phyloP scores from a whole-genome alignment of 208 protist genomes.

The Zelonia costaricensis region DNA sequence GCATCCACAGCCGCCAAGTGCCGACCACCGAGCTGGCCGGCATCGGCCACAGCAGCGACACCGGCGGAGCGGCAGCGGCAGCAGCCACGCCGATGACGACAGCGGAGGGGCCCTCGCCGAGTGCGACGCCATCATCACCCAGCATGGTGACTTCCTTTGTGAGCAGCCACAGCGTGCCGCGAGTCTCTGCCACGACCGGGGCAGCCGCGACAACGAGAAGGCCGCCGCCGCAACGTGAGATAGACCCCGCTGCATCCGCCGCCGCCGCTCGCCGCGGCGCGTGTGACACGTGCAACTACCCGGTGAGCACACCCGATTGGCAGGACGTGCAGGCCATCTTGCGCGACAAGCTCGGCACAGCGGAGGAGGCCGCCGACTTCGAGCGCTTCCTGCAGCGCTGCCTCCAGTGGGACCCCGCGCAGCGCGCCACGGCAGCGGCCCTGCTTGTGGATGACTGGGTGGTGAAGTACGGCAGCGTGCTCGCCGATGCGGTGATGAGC shows the following conservation, averaged over 20 bases:
- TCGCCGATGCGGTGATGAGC: constrained; percentile 6
- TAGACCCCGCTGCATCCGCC: not conserved
- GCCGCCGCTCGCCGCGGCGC: not conserved
- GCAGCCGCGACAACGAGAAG: no score
- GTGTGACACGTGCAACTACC: constrained; percentile 22
- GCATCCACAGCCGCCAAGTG: no score
- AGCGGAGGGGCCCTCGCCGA: no score
- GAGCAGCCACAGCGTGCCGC: no score
- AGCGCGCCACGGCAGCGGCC: constrained; percentile 33
- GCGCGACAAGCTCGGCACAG: constrained; percentile 21
- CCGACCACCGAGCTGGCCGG: no score
- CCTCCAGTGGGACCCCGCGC: constrained; percentile 57
- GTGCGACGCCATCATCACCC: no score
- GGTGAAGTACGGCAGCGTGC: constrained; percentile 18
- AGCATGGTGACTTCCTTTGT: no score
- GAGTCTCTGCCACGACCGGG: no score
- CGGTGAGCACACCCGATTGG: constrained; percentile 39
- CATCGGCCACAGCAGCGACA: no score
- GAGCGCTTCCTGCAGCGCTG: constrained; percentile 41
- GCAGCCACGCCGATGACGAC: not conserved
- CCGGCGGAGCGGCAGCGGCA: no score
- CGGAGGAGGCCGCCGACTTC: constrained; percentile 40
- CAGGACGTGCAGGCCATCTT: constrained; percentile 31
- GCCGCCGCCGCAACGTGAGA: no score
- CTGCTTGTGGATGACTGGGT: constrained; percentile 48